Percentiles rank a stretch among this genome's conserved stretches.
phyloP scores from a whole-genome alignment of 1,284 basidiomycete species.

The Ceratobasidium theobromae region DNA sequence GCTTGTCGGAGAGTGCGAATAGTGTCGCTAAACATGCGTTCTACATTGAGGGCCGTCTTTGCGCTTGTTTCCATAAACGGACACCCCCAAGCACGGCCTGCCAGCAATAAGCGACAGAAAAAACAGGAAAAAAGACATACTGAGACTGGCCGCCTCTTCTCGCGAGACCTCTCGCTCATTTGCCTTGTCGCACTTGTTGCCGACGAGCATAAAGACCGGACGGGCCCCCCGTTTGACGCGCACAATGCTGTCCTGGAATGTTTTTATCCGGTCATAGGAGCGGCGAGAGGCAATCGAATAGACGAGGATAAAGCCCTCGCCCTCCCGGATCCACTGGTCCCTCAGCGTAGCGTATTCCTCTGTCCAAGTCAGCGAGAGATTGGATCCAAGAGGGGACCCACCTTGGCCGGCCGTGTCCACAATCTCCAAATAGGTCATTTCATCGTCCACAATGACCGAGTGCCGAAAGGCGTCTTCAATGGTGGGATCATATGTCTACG shows the following conservation, averaged over 20 bases:
- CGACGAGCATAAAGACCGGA: conserved; percentile 85
- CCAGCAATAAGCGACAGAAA: background rate
- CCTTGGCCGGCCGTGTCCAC: conserved; percentile 94
- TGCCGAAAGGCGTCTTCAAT: conserved; percentile 96
- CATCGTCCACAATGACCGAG: conserved; percentile 86
- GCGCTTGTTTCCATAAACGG: conserved; percentile 97
- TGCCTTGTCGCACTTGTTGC: conserved; percentile 88
- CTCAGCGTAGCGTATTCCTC: conserved; percentile 97
- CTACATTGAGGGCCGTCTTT: conserved; percentile 93
- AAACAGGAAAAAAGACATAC: background rate
- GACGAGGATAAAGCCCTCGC: conserved; percentile 97
- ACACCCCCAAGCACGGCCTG: conserved; percentile 84
- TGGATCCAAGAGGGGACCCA: conserved; percentile 45
- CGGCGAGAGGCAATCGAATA: conserved; percentile 96
- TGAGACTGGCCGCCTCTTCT: conserved; percentile 81
- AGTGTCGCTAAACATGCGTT: conserved; percentile 87
- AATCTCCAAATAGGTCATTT: conserved; percentile 90
- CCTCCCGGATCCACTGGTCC: conserved; percentile 99
- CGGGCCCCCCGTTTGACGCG: conserved; percentile 86
- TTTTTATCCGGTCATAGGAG: conserved; percentile 92
- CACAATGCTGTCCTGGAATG: conserved; percentile 92
- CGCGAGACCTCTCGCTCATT: conserved; percentile 84
- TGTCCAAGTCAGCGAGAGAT: conserved; percentile 42
- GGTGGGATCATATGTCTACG: conserved; percentile 83
- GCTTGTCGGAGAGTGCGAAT: conserved; percentile 78